Evolutionary conservation across 257 asterid species (phyloP).

Genomic region (Salvia miltiorrhiza): DNA sequence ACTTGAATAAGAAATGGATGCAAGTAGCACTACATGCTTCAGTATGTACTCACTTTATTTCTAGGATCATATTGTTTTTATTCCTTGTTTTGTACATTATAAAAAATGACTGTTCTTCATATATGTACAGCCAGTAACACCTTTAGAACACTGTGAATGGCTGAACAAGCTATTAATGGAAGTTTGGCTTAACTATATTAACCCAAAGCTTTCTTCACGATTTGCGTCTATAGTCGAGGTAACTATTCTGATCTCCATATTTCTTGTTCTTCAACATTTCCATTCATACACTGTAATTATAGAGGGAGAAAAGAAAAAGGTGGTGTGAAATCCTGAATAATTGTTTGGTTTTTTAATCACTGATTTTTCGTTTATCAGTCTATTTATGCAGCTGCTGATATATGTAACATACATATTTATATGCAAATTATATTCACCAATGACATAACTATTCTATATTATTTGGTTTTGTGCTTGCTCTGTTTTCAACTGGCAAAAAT

Average conservation of each 20-base stretch:
- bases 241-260: constrained; percentile 22
- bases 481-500: neutral
- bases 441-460: neutral
- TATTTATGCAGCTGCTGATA: neutral
- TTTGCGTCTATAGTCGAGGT: constrained; percentile 91
- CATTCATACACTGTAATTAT: neutral
- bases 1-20: constrained; percentile 88
- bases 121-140: constrained; percentile 63
- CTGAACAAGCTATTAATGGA: constrained; percentile 77
- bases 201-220: constrained; percentile 79
- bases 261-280: neutral
- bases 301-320: neutral
- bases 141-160: constrained; percentile 98
- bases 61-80: neutral
- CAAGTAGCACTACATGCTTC: constrained; percentile 64
- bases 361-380: neutral
- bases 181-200: constrained; percentile 71
- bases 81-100: neutral
- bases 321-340: neutral
- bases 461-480: neutral
- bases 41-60: constrained; percentile 34
- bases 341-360: neutral
- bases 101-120: constrained; percentile 7
- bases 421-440: neutral
- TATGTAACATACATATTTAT: neutral